Percentiles rank a stretch among this genome's conserved stretches.
These are phyloP conservation scores for Globisporangium paddicum DNA, from an alignment of 352 stramenopile species.

Conservation along the genomic window DNA sequence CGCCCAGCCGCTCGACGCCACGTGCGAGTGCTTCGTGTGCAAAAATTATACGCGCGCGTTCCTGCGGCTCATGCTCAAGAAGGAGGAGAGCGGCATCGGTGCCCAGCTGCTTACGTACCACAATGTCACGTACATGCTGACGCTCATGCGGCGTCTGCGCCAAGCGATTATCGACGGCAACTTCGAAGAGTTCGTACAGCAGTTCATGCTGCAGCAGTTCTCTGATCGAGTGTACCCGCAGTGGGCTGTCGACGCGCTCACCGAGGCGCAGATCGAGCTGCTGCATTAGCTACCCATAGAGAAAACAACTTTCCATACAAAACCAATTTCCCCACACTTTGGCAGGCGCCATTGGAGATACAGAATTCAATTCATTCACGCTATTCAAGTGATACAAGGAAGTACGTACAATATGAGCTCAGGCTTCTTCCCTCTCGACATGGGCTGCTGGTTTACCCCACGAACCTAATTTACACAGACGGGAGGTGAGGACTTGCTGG, in stretches of 20 bases:
- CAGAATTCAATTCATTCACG: neutral
- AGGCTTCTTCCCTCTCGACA: neutral
- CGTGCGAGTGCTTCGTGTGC: slow-evolving; percentile 70
- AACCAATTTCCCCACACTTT: too few species aligned
- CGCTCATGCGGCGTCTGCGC: slow-evolving; percentile 68
- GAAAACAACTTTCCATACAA: neutral
- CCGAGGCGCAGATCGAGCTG: slow-evolving; percentile 48
- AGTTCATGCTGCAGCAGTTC: slow-evolving; percentile 81
- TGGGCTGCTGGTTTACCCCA: neutral
- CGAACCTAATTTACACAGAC: slow-evolving; percentile 9
- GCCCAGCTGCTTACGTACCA: slow-evolving; percentile 74
- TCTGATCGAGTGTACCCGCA: slow-evolving; percentile 40
- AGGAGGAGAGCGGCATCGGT: slow-evolving; percentile 58
- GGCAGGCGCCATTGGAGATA: too few species aligned
- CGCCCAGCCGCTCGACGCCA: slow-evolving; percentile 55
- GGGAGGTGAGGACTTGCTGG: neutral
- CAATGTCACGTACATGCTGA: slow-evolving; percentile 84
- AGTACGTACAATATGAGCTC: neutral
- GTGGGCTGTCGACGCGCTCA: slow-evolving; percentile 70
- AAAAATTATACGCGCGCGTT: slow-evolving; percentile 69
- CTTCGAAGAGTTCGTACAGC: slow-evolving; percentile 68
- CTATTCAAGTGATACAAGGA: slow-evolving; percentile 1
- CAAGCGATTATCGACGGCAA: slow-evolving; percentile 66
- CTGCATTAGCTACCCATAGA: slow-evolving; percentile 13
- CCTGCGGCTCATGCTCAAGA: slow-evolving; percentile 67